phyloP scores from a whole-genome alignment of 495 filamentous ascomycete species.

The Trypethelium eluteriae region DNA sequence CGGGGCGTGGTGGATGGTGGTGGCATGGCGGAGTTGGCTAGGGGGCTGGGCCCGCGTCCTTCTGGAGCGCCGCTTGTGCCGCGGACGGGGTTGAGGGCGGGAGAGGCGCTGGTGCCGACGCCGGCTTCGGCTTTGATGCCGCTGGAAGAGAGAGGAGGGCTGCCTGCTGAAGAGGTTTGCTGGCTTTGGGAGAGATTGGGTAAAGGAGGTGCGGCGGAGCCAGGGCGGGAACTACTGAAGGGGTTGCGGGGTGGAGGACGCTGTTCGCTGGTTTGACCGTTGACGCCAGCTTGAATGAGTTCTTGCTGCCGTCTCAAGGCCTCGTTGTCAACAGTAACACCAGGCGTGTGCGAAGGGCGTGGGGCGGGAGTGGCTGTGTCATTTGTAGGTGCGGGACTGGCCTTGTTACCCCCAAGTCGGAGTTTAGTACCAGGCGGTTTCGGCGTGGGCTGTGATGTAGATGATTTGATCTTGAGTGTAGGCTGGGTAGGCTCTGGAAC shows the following conservation, averaged over 20 bases:
- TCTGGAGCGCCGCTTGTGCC: slow-evolving; percentile 19
- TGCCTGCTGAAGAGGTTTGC: slow-evolving; percentile 20
- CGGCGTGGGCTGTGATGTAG: slow-evolving; percentile 19
- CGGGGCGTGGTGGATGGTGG: background rate
- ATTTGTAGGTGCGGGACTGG: slow-evolving; percentile 38
- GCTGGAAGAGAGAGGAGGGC: slow-evolving; percentile 24
- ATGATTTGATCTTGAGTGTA: slow-evolving; percentile 70
- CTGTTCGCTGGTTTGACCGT: slow-evolving; percentile 31
- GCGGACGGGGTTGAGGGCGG: slow-evolving; percentile 11
- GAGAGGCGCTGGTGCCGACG: slow-evolving; percentile 26
- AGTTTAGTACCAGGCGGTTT: slow-evolving; percentile 25
- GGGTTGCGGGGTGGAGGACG: slow-evolving; percentile 22
- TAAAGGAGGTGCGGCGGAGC: slow-evolving; percentile 20
- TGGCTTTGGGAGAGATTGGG: slow-evolving; percentile 17
- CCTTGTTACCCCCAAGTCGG: slow-evolving; percentile 38
- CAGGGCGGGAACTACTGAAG: slow-evolving; percentile 25
- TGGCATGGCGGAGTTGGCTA: slow-evolving; percentile 19
- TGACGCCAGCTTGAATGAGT: slow-evolving; percentile 41
- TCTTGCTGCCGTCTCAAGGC: slow-evolving; percentile 44
- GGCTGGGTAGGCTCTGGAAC: slow-evolving; percentile 56
- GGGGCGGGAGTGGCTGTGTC: slow-evolving; percentile 27
- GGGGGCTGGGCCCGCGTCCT: slow-evolving; percentile 18
- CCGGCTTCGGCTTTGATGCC: slow-evolving; percentile 33
- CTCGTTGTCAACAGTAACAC: slow-evolving; percentile 45
- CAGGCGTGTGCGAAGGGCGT: slow-evolving; percentile 33